Evolutionary conservation across 2,329 filamentous ascomycete genomes (phyloP), one percentile per base, ranked within the genome.

Genomic region (Cercospora zeae-maydis): DNA sequence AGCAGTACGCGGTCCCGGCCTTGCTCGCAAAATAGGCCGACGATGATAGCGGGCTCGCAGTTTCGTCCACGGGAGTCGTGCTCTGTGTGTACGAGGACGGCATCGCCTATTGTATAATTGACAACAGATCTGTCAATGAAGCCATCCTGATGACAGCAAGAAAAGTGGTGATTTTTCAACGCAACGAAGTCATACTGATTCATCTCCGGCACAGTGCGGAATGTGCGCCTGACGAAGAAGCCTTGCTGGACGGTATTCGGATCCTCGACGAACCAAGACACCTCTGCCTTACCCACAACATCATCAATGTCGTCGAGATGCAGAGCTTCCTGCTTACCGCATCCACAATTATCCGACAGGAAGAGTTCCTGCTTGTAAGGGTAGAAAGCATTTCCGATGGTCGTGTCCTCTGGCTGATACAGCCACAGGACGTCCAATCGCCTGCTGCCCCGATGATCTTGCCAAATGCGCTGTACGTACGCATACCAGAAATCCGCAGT

Each of bases 271-370:
- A 85, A 87, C 64, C 76, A 81, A 1, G 84, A 80, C 0, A 93
- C 81, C 0, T 79, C 66, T 42, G 89, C 83, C 1, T 83, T 83
- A 0, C 79, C 80, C 0, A 86, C 70, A 0, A 92, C 78, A 34
- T 91, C 82, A 0, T 81, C 75, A 0, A 92, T 78, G 27, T 91
- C 82, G 0, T 81, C 74, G 1, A 82, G 80, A 0, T 78, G 67
- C 2, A 91, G 79, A 30, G 81, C 80, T 0, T 76, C 71, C 16
- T 58, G 31, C 11, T 83, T 79, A 0, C 78, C 73, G 65, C 91
- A 95, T 1, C 87, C 89, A 75, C 91, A 93, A 63, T 92, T 86
- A 56, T 92, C 85, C 0, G 87, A 91, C 0, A 93, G 75, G 65
- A 95, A 95, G 0, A 95, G 75, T 74, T 96, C 91, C 57, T 92